Conservation (phyloP, 148 eudicot species). For the Camellia japonica region DNA sequence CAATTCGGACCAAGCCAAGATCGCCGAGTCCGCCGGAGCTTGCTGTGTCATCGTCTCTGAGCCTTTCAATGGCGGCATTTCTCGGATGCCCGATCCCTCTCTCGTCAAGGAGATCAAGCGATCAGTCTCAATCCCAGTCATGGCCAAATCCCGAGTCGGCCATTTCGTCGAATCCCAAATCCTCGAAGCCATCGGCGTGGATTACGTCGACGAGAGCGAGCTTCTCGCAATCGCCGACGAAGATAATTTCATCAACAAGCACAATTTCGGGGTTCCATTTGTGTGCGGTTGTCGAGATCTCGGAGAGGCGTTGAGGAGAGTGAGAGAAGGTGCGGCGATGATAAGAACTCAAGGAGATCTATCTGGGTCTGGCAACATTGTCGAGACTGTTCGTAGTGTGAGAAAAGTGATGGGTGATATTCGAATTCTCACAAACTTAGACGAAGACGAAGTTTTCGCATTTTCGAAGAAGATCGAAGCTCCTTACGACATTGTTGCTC, state of each 20-base stretch:
- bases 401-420: slow-evolving; percentile 72
- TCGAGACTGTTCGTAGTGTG: slow-evolving; percentile 61
- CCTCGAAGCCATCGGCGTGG: slow-evolving; percentile 51
- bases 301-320: slow-evolving; percentile 60
- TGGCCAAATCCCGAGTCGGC: slow-evolving; percentile 53
- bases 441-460: slow-evolving; percentile 80
- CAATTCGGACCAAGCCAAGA: slow-evolving; percentile 46
- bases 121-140: slow-evolving; percentile 43
- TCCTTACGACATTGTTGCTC: slow-evolving; percentile 80
- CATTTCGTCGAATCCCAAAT: slow-evolving; percentile 75
- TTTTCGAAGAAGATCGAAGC: slow-evolving; percentile 69
- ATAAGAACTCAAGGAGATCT: slow-evolving; percentile 55
- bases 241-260: slow-evolving; percentile 60
- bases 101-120: slow-evolving; percentile 47
- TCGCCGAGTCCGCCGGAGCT: slow-evolving; percentile 65
- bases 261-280: slow-evolving; percentile 57
- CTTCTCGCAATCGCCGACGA: slow-evolving; percentile 42
- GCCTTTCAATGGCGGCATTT: slow-evolving; percentile 19
- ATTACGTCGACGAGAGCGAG: slow-evolving; percentile 67
- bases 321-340: slow-evolving; percentile 74
- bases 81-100: slow-evolving; percentile 55
- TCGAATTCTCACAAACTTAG: slow-evolving; percentile 62
- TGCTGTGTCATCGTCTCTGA: slow-evolving; percentile 41
- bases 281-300: slow-evolving; percentile 54
- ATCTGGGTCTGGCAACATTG: slow-evolving; percentile 37